A percentile compares a stretch with the other conserved stretches of the same genome.
phyloP scores from a whole-genome alignment of 306 rosid species.

The Dalbergia cochinchinensis region DNA sequence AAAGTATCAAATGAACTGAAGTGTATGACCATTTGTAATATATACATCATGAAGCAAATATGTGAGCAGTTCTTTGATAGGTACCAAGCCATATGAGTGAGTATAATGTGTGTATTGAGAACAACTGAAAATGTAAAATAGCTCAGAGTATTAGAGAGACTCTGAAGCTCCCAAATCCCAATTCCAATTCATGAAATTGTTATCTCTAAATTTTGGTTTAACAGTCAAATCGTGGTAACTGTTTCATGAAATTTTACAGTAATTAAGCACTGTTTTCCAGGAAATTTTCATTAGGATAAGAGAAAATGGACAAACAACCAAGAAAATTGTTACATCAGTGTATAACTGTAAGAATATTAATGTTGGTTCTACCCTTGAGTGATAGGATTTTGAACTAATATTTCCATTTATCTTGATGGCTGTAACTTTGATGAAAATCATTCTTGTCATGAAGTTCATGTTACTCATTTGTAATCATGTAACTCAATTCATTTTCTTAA shows the following conservation, averaged over 20 bases:
- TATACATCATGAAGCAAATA: constrained; percentile 15
- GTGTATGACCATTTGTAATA: background rate
- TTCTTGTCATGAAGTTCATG: background rate
- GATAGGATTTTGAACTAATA: background rate
- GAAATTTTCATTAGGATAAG: background rate
- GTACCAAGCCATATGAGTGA: no score
- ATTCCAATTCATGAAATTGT: background rate
- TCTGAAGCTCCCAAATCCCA: no score
- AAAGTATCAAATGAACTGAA: background rate
- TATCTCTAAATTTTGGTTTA: constrained; percentile 13
- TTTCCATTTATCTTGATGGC: constrained; percentile 9
- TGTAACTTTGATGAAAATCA: constrained; percentile 12
- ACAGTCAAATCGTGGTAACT: background rate
- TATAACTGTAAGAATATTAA: background rate
- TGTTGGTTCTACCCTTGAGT: background rate
- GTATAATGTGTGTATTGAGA: no score
- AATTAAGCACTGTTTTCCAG: background rate
- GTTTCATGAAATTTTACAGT: no score
- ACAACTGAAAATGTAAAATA: no score
- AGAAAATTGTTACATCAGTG: background rate
- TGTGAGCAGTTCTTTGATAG: no score
- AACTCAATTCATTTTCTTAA: background rate
- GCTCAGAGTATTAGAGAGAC: no score
- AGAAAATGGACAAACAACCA: constrained; percentile 1
- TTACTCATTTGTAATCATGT: background rate